Conservation (phyloP, 176 grass and related monocot genomes). For the Eragrostis nindensis region DNA sequence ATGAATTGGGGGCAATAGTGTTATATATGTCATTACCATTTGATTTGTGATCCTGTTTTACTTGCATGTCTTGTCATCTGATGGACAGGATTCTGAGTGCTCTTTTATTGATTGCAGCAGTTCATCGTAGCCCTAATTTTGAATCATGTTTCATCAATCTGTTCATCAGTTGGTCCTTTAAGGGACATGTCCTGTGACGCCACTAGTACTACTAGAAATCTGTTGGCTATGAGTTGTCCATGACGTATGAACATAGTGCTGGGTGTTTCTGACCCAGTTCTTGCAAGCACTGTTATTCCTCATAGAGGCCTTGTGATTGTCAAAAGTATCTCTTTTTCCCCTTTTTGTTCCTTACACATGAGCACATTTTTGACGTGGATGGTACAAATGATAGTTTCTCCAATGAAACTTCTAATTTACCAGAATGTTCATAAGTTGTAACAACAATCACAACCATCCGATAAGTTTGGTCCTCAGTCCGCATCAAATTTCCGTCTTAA, state of each 20-base stretch:
- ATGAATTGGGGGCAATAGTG: not conserved
- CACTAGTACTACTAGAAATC: conserved; percentile 1
- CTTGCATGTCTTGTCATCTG: not conserved
- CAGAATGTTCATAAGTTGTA: not conserved
- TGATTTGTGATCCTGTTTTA: conserved; percentile 22
- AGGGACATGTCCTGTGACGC: not conserved
- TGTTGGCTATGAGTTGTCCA: not conserved
- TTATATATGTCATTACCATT: conserved; percentile 5
- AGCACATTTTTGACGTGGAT: not conserved
- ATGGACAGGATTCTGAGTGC: not conserved
- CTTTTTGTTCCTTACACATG: not conserved
- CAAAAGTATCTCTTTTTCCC: not conserved
- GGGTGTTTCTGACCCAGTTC: not conserved
- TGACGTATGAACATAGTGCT: not conserved
- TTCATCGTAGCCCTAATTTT: not conserved
- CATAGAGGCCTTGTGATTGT: conserved; percentile 3
- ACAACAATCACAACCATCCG: not conserved
- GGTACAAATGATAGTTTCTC: not conserved
- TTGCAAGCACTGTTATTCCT: not conserved
- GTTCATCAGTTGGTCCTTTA: not conserved
- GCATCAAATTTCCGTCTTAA: conserved; percentile 18
- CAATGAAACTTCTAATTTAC: not conserved
- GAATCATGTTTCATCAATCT: conserved; percentile 9
- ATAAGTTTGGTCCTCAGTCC: not conserved
- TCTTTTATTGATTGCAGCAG: not conserved